Base-by-base conservation (phyloP, 2,329 filamentous ascomycete species). In the Epichloe bromicola region DNA sequence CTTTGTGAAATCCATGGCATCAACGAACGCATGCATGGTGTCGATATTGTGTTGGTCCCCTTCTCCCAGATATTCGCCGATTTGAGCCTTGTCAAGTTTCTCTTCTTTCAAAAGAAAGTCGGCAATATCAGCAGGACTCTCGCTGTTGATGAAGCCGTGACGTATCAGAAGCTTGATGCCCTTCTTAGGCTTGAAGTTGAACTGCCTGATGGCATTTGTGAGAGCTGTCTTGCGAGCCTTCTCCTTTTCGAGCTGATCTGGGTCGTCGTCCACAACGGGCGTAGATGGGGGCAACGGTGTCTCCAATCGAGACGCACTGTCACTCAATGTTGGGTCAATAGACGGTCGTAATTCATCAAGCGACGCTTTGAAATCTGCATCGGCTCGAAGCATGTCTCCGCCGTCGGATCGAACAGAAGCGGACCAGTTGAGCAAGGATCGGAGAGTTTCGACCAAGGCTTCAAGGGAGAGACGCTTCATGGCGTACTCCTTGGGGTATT, bases 21-120 rank as follows among this genome's bases (percentile, higher is more conserved):
- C 91, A 12, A 98, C 91, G 66, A 98, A 98, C 4, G 89, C 88
- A 66, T 98, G 93, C 93, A 98, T 98, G 58, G 88, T 95, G 55
- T 91, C 88, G 60, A 98, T 90, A 62, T 97, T 94, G 62, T 90
- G 83, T 2, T 88, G 76, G 11, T 98, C 91, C 36, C 89, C 93
- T 67, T 98, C 93, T 41, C 93, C 93, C 6, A 98, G 77, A 59
- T 86, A 98, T 65, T 98, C 93, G 59, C 93, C 93, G 44, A 98
- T 84, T 62, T 90, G 85, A 4, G 86, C 81, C 69, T 98, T 98
- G 69, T 96, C 88, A 3, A 98, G 73, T 33, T 83, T 81, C 14
- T 95, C 88, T 60, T 93, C 91, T 34, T 75, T 78, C 8, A 91
- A 65, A 19, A 98, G 70, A 64, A 98, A 98, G 17, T 69, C 74